Conservation (phyloP, 345 rosid genomes). For the Eucalyptus leucophloia region DNA sequence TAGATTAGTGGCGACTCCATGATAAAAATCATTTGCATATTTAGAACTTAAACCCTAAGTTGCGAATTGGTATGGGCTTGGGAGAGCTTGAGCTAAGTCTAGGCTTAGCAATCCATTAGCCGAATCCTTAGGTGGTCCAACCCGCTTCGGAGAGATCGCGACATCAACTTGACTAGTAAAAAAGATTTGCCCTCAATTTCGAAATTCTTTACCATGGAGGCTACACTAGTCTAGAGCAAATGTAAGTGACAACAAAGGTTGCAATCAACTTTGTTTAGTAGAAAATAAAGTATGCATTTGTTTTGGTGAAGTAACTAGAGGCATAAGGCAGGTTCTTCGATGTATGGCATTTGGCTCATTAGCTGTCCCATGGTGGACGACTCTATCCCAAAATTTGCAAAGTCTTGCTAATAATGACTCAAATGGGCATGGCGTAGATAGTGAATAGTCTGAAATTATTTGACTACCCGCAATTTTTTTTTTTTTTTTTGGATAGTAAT, state of each 20-base stretch:
- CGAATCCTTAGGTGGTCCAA: too few relatives aligned
- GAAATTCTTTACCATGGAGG: neutral
- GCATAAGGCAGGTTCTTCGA: neutral
- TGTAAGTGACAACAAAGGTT: neutral
- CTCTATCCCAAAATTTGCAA: neutral
- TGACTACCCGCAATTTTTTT: neutral
- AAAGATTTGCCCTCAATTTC: neutral
- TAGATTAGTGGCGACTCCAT: too few relatives aligned
- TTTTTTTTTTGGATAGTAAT: neutral
- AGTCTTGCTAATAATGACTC: neutral
- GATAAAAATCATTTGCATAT: too few relatives aligned
- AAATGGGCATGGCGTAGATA: neutral
- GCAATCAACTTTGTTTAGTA: neutral
- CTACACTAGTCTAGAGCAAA: neutral
- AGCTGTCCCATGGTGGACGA: neutral
- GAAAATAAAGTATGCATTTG: neutral
- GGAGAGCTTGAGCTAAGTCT: too few relatives aligned
- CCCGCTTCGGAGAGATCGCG: too few relatives aligned
- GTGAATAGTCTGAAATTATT: neutral
- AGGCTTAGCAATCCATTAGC: too few relatives aligned
- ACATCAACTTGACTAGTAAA: neutral
- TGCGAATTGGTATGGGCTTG: too few relatives aligned
- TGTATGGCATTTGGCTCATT: neutral
- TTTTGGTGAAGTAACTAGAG: too few relatives aligned
- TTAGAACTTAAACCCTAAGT: too few relatives aligned